Percentiles rank a stretch among this genome's conserved stretches.
phyloP scores from a whole-genome alignment of 441 rosid species.

The Croton laevigatus region DNA sequence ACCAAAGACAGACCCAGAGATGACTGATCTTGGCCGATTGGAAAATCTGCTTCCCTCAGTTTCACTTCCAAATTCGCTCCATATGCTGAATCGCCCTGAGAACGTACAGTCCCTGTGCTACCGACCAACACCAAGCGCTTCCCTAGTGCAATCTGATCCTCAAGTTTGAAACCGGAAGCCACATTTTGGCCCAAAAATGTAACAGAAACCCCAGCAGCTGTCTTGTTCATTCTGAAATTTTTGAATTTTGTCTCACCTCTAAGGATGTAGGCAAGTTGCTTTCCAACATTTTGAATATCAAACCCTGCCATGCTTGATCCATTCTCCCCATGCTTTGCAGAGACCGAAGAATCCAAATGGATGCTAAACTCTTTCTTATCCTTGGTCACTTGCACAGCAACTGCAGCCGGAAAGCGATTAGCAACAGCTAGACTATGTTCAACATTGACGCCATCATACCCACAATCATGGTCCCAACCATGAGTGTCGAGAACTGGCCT shows the following conservation, averaged over 20 bases:
- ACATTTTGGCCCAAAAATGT: constrained; percentile 48
- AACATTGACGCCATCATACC: constrained; percentile 47
- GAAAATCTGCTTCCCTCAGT: constrained; percentile 39
- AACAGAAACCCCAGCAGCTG: constrained; percentile 47
- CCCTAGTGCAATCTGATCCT: constrained; percentile 50
- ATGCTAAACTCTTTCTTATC: constrained; percentile 53
- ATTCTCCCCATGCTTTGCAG: constrained; percentile 41
- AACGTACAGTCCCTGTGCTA: constrained; percentile 41
- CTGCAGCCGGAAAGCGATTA: constrained; percentile 37
- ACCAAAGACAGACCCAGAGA: constrained; percentile 78
- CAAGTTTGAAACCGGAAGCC: constrained; percentile 51
- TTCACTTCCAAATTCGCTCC: constrained; percentile 43
- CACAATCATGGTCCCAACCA: constrained; percentile 63
- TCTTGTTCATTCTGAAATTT: constrained; percentile 42
- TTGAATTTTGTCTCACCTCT: constrained; percentile 51
- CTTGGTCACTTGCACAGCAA: constrained; percentile 47
- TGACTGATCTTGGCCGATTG: constrained; percentile 80
- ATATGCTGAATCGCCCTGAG: constrained; percentile 42
- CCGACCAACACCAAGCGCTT: constrained; percentile 45
- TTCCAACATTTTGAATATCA: constrained; percentile 54
- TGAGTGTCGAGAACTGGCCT: constrained; percentile 55
- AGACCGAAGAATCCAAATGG: constrained; percentile 52
- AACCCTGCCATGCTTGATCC: constrained; percentile 58
- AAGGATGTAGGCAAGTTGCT: constrained; percentile 51
- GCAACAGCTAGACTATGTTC: constrained; percentile 40